These are phyloP conservation scores for Kodamaea fukazawae DNA, from an alignment of 805 yeast species.

Conservation along the genomic window DNA sequence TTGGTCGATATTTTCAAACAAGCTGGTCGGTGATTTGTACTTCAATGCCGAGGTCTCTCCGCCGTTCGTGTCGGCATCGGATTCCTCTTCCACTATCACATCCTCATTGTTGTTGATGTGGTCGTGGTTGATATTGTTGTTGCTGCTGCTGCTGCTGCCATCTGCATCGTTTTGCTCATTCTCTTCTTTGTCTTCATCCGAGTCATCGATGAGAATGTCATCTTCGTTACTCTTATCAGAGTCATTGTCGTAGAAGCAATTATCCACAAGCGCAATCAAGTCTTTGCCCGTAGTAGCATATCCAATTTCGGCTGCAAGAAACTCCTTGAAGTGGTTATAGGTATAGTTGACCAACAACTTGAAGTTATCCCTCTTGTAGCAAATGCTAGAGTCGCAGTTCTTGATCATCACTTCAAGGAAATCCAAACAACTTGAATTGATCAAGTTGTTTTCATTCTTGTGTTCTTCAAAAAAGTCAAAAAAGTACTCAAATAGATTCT, in stretches of 20 bases:
- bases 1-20: constrained; percentile 8
- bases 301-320: constrained; percentile 21
- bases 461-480: constrained; percentile 50
- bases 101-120: constrained; percentile 1
- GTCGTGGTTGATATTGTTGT: neutral
- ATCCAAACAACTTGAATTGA: constrained; percentile 75
- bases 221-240: constrained; percentile 7
- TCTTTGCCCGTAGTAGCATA: constrained; percentile 28
- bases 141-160: neutral
- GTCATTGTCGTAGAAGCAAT: constrained; percentile 12
- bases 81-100: neutral
- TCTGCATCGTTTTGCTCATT: constrained; percentile 2
- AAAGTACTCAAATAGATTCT: constrained; percentile 49
- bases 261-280: constrained; percentile 28
- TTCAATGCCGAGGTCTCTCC: no score
- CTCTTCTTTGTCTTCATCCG: constrained; percentile 4
- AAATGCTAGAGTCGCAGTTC: constrained; percentile 20
- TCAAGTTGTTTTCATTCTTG: constrained; percentile 53
- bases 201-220: constrained; percentile 8
- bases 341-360: constrained; percentile 30
- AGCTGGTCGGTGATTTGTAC: constrained; percentile 10
- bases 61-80: neutral
- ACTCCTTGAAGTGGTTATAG: constrained; percentile 27
- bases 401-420: constrained; percentile 47
- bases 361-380: constrained; percentile 21